These are phyloP conservation scores for Podaxis pistillaris DNA, from an alignment of 768 basidiomycete species.

Conservation along the genomic window DNA sequence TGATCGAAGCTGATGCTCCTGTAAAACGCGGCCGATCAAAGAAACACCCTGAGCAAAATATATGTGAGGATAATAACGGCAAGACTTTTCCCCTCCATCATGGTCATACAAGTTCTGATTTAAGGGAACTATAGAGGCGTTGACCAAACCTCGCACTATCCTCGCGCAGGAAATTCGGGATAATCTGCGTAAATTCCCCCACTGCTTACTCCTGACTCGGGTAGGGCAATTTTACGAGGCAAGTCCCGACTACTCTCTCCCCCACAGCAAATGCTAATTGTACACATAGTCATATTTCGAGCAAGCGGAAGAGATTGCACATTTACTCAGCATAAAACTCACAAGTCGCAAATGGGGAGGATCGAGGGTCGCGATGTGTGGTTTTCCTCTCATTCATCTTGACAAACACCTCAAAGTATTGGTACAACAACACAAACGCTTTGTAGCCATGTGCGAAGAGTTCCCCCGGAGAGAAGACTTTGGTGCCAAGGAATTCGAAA, in stretches of 20 bases:
- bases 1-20: not conserved
- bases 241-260: conserved; percentile 16
- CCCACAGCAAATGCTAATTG: conserved; percentile 4
- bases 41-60: not conserved
- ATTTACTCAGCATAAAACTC: conserved; percentile 79
- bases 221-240: conserved; percentile 98
- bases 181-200: conserved; percentile 76
- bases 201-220: conserved; percentile 86
- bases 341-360: conserved; percentile 75
- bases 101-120: not conserved
- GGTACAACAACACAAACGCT: conserved; percentile 78
- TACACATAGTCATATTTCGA: conserved; percentile 83
- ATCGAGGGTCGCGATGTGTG: conserved; percentile 76
- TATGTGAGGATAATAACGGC: not conserved
- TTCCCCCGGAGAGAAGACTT: conserved; percentile 51
- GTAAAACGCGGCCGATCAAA: conserved; percentile 6
- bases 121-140: not conserved
- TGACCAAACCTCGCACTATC: conserved; percentile 32
- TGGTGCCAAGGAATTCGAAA: conserved; percentile 64
- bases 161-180: conserved; percentile 70
- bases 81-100: no score
- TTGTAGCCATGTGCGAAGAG: conserved; percentile 94
- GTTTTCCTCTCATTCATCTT: conserved; percentile 84
- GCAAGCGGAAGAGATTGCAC: conserved; percentile 78
- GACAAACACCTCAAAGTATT: conserved; percentile 86